These are phyloP conservation scores for Aspergillus uvarum DNA, from an alignment of 2,329 filamentous ascomycete genomes.

Conservation along the genomic window DNA sequence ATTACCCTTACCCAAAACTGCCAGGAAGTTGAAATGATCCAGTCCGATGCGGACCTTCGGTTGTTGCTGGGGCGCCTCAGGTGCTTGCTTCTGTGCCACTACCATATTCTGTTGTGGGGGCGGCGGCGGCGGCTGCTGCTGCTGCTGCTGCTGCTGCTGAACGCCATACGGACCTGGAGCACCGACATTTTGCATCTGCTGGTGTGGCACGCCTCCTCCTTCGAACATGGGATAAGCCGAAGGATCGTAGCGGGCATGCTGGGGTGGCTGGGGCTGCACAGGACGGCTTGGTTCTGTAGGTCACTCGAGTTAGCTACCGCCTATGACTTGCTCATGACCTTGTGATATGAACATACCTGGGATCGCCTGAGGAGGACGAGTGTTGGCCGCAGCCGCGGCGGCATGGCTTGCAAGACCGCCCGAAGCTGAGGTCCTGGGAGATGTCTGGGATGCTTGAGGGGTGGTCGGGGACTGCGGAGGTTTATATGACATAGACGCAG, in stretches of 20 bases:
- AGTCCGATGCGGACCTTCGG: constrained; percentile 73
- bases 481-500: constrained; percentile 44
- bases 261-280: constrained; percentile 44
- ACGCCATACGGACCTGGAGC: constrained; percentile 27
- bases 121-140: constrained; percentile 10
- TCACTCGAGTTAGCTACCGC: neutral
- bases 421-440: constrained; percentile 51
- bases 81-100: constrained; percentile 24
- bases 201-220: constrained; percentile 28
- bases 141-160: neutral
- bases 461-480: constrained; percentile 48
- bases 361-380: constrained; percentile 46
- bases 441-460: constrained; percentile 46
- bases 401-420: constrained; percentile 47
- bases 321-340: neutral
- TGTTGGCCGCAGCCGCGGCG: constrained; percentile 50
- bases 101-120: constrained; percentile 25
- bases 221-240: constrained; percentile 42
- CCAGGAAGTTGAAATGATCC: constrained; percentile 98
- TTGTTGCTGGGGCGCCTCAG: constrained; percentile 32
- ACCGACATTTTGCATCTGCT: constrained; percentile 27
- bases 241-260: constrained; percentile 49
- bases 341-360: constrained; percentile 34
- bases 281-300: constrained; percentile 40
- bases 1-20: constrained; percentile 97